Evolutionary conservation across 2,329 filamentous ascomycete species (phyloP), one percentile per base, ranked within the genome.

Genomic region (Trichoderma sp.): DNA sequence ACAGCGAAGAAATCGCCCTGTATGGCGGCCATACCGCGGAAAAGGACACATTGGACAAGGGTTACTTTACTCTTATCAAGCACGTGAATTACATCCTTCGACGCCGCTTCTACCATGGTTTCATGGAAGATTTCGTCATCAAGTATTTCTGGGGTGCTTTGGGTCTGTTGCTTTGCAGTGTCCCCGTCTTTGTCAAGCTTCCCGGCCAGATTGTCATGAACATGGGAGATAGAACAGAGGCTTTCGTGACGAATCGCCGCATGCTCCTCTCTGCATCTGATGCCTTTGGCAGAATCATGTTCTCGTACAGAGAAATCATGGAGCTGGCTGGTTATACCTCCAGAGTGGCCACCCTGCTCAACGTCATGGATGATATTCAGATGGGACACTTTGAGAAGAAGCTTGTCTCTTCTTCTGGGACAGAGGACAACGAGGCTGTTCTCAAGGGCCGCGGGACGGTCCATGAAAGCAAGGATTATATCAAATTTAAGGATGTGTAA

Each of bases 111-210:
- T 98, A 98, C 79, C 95, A 99, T 78, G 95, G 94, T n/a, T 91
- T 99, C 76, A 97, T 98, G 95, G 96, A 99, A 79, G 96, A 99
- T 79, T 99, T 97, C 80, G 93, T 98, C 69, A 97, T 99, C 81
- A 99, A 99, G 80, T 99, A 99, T 79, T 96, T 98, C 81, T 99
- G 96, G 96, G 96, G 96, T 51, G 95, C 96, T 2, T 80, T 99
- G 54, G 96, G 96, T 1, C 85, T 99, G 72, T 80, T 97, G 72
- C 89, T 99, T 11, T 99, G 96, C 83, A 96, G 93, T 79, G 90
- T 97, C 0, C 96, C 96, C 0, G 95, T 98, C 2, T 99, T 99
- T 79, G 92, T 99, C 84, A 95, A 95, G 79, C 86, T 97, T 21
- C 94, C 94, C 0, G 92, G 91, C 1, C 85, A 89, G 72, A 77